A percentile compares a stretch with the other conserved stretches of the same genome.
Conservation (phyloP, 2,329 filamentous ascomycete genomes). For the Hypoxylon sp. region DNA sequence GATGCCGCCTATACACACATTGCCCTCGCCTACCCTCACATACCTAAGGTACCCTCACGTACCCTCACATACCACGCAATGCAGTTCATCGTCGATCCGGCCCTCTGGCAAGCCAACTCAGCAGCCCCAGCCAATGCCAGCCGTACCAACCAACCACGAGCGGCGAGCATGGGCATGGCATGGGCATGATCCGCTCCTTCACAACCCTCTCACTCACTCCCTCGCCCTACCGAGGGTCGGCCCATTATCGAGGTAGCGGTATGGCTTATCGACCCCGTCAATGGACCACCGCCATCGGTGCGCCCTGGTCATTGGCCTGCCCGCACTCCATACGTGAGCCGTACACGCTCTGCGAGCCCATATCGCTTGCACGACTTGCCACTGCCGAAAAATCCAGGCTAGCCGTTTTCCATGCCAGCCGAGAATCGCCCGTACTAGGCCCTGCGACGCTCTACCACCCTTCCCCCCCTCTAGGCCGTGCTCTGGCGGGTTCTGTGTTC, state of each 20-base stretch:
- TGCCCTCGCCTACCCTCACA: background rate
- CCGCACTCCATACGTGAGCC: background rate
- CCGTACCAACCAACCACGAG: conserved; percentile 1
- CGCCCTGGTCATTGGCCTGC: conserved; percentile 19
- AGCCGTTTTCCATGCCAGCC: conserved; percentile 17
- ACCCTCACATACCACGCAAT: conserved; percentile 6
- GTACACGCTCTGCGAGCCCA: conserved; percentile 13
- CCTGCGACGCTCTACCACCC: background rate
- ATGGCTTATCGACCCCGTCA: conserved; percentile 11
- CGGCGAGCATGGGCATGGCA: too few species aligned
- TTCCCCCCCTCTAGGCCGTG: conserved; percentile 6
- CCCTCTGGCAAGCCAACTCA: conserved; percentile 22
- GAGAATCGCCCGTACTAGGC: conserved; percentile 23
- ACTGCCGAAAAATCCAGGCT: conserved; percentile 12
- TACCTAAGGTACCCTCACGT: background rate
- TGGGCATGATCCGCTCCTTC: conserved; percentile 14
- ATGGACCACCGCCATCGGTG: conserved; percentile 18
- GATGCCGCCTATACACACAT: background rate
- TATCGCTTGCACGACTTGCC: conserved; percentile 8
- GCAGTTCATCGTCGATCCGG: conserved; percentile 33
- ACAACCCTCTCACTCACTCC: conserved; percentile 2
- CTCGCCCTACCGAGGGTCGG: conserved; percentile 26
- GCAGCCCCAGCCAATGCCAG: conserved; percentile 5
- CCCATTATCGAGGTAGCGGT: conserved; percentile 24
- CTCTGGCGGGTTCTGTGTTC: conserved; percentile 1